These are phyloP conservation scores for Atkinsonella texensis DNA, from an alignment of 2,329 filamentous ascomycete species.

Conservation along the genomic window DNA sequence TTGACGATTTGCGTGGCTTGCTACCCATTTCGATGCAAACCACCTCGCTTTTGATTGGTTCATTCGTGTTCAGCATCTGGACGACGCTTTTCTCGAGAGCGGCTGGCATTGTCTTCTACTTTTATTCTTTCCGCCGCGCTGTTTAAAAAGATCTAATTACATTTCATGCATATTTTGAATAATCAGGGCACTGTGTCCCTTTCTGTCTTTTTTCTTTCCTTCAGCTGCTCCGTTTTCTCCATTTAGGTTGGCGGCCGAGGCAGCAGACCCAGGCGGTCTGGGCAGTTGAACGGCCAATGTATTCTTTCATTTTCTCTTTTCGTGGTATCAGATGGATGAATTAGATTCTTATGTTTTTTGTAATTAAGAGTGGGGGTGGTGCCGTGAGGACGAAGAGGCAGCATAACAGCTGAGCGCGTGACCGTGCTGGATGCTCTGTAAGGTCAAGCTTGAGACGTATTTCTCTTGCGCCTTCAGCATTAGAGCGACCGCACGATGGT, in stretches of 20 bases:
- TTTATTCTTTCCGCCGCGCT: slow-evolving; percentile 12
- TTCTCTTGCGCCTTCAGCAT: background rate
- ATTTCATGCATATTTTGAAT: slow-evolving; percentile 17
- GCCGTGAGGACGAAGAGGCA: slow-evolving; percentile 1
- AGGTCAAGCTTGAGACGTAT: background rate
- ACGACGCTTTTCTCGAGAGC: slow-evolving; percentile 1
- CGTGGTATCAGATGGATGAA: slow-evolving; percentile 1
- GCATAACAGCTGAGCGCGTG: background rate
- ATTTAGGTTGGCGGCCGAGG: background rate
- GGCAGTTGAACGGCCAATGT: slow-evolving; percentile 1
- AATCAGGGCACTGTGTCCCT: slow-evolving; percentile 12
- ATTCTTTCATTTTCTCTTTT: background rate
- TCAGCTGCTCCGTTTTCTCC: slow-evolving; percentile 10
- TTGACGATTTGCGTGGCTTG: too few relatives aligned
- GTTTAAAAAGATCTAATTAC: slow-evolving; percentile 17
- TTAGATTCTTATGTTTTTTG: slow-evolving; percentile 5
- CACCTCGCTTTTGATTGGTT: slow-evolving; percentile 12
- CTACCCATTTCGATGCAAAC: too few relatives aligned
- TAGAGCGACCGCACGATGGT: background rate
- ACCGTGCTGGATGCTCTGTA: background rate
- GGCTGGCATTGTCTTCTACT: background rate
- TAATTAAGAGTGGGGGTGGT: slow-evolving; percentile 2
- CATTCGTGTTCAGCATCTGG: slow-evolving; percentile 16
- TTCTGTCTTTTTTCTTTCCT: slow-evolving; percentile 12
- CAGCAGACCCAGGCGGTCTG: slow-evolving; percentile 22